Conservation (phyloP, 2,329 filamentous ascomycete genomes). For the Cytospora paraplurivora region DNA sequence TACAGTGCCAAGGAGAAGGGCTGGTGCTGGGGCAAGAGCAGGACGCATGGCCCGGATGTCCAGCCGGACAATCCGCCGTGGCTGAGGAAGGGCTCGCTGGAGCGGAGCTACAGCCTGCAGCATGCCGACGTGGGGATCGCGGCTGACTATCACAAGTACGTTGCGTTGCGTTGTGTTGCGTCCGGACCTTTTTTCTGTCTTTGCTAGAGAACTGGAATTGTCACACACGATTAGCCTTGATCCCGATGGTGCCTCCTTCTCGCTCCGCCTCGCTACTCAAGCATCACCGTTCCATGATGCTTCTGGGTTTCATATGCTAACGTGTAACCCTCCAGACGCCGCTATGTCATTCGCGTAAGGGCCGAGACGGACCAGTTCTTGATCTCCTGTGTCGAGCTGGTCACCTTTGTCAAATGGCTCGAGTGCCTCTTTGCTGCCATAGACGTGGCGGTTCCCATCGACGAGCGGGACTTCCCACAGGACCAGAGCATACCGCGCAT, state of each 20-base stretch:
- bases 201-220: conserved; percentile 14
- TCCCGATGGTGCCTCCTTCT: not conserved
- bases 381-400: conserved; percentile 65
- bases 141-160: conserved; percentile 70
- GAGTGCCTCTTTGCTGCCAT: conserved; percentile 72
- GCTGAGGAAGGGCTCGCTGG: conserved; percentile 56
- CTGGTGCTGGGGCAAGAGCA: conserved; percentile 50
- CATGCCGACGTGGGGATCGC: conserved; percentile 77
- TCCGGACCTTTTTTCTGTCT: not conserved
- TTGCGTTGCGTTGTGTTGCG: conserved; percentile 27
- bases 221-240: not conserved
- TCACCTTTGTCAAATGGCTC: conserved; percentile 69
- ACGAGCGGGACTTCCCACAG: conserved; percentile 66
- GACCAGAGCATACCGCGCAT: conserved; percentile 64
- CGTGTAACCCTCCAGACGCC: conserved; percentile 45
- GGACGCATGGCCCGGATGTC: conserved; percentile 51
- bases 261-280: no score
- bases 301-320: not conserved
- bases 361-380: conserved; percentile 75
- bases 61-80: conserved; percentile 54
- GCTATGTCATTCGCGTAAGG: conserved; percentile 70
- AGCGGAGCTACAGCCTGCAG: conserved; percentile 71
- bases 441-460: conserved; percentile 69
- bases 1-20: conserved; percentile 62
- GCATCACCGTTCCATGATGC: not conserved